A percentile compares a stretch with the other conserved stretches of the same genome.
Conservation (phyloP, 441 rosid genomes). For the Populus hybrid region DNA sequence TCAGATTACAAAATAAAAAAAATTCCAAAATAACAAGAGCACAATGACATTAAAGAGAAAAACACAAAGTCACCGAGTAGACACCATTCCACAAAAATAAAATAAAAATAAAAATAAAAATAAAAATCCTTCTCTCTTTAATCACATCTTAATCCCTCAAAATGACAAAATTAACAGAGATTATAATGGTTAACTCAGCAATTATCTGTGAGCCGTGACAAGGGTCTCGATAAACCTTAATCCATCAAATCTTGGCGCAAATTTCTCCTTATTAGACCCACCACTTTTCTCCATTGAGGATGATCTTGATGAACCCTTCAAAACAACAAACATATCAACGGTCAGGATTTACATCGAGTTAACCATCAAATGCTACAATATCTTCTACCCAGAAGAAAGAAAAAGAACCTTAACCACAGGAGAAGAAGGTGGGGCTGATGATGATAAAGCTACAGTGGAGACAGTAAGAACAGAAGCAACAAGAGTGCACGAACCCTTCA, state of each 20-base stretch:
- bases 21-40: no score
- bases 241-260: no score
- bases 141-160: slow-evolving; percentile 18
- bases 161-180: neutral
- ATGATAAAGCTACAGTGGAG: slow-evolving; percentile 55
- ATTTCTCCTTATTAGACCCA: slow-evolving; percentile 40
- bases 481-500: slow-evolving; percentile 64
- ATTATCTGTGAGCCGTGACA: no score
- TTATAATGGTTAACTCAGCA: no score
- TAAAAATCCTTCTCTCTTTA: no score
- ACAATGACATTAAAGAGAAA: no score
- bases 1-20: no score
- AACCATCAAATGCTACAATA: neutral
- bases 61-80: no score
- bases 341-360: neutral
- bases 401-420: slow-evolving; percentile 16
- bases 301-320: slow-evolving; percentile 12
- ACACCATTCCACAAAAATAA: no score
- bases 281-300: slow-evolving; percentile 14
- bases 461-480: slow-evolving; percentile 62
- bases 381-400: neutral
- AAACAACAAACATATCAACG: neutral
- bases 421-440: slow-evolving; percentile 33
- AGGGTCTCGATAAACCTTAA: no score
- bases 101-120: no score